Percentiles rank a stretch among this genome's conserved stretches.
phyloP scores from a whole-genome alignment of 768 basidiomycete species.

The Amanita pseudoporphyria region DNA sequence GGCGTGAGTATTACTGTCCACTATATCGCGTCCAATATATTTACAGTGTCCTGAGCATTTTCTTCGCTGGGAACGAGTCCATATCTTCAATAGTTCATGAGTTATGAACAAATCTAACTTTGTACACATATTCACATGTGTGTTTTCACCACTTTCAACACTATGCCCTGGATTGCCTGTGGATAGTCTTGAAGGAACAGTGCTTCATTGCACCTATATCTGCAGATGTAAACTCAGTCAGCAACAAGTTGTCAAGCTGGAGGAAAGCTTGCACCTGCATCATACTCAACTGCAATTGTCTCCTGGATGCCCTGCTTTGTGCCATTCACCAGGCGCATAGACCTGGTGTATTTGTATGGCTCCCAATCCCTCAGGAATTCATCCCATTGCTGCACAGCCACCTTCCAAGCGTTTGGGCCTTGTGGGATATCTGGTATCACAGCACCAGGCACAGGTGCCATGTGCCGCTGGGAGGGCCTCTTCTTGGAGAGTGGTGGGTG shows the following conservation, averaged over 20 bases:
- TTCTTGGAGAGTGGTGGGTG: background rate
- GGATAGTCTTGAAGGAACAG: background rate
- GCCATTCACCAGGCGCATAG: no score
- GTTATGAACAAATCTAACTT: no score
- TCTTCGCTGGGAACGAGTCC: no score
- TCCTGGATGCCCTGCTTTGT: background rate
- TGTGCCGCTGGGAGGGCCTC: background rate
- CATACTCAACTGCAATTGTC: background rate
- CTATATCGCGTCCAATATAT: no score
- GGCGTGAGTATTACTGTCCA: no score
- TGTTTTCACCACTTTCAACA: no score
- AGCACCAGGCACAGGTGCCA: background rate
- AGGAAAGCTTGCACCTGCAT: background rate
- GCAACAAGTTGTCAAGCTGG: no score
- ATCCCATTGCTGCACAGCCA: background rate
- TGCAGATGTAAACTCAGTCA: background rate
- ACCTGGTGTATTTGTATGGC: no score
- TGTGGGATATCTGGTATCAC: background rate
- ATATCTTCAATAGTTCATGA: no score
- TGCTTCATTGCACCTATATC: background rate
- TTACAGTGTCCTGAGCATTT: no score
- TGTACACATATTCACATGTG: no score
- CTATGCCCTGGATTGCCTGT: background rate
- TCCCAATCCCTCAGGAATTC: slow-evolving; percentile 5
- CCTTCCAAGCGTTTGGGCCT: background rate